phyloP scores from a whole-genome alignment of 805 yeast species.

The Candida tallmaniae region DNA sequence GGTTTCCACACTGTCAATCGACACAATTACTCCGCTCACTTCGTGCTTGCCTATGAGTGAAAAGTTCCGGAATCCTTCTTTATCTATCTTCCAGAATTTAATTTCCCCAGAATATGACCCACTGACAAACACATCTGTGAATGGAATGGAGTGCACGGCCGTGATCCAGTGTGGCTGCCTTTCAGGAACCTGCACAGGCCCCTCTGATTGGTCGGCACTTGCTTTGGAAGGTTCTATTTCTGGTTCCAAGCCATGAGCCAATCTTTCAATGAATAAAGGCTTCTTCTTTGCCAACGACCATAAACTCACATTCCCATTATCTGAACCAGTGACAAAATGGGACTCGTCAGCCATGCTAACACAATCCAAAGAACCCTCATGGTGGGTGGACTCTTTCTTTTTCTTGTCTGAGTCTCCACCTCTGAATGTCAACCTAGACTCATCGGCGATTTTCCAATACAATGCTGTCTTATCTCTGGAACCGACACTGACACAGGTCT shows the following conservation, averaged over 20 bases:
- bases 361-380: slow-evolving; percentile 88
- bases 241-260: slow-evolving; percentile 72
- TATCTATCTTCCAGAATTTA: slow-evolving; percentile 69
- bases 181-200: slow-evolving; percentile 54
- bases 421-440: slow-evolving; percentile 86
- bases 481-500: slow-evolving; percentile 94
- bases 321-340: slow-evolving; percentile 91
- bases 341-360: slow-evolving; percentile 90
- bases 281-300: slow-evolving; percentile 93
- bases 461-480: slow-evolving; percentile 92
- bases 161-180: slow-evolving; percentile 85
- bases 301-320: slow-evolving; percentile 83
- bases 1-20: slow-evolving; percentile 54
- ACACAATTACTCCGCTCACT: slow-evolving; percentile 67
- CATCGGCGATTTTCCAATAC: slow-evolving; percentile 96
- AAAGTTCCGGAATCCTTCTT: slow-evolving; percentile 58
- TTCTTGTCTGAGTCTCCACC: slow-evolving; percentile 69
- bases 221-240: slow-evolving; percentile 35
- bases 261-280: slow-evolving; percentile 64
- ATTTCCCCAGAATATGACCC: slow-evolving; percentile 87
- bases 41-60: slow-evolving; percentile 51
- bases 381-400: slow-evolving; percentile 18
- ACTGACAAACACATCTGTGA: slow-evolving; percentile 73
- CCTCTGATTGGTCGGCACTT: slow-evolving; percentile 53
- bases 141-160: slow-evolving; percentile 75